Evolutionary conservation across 2,329 filamentous ascomycete genomes (phyloP), one percentile per base, ranked within the genome.

Genomic region (Monosporascus sp.): DNA sequence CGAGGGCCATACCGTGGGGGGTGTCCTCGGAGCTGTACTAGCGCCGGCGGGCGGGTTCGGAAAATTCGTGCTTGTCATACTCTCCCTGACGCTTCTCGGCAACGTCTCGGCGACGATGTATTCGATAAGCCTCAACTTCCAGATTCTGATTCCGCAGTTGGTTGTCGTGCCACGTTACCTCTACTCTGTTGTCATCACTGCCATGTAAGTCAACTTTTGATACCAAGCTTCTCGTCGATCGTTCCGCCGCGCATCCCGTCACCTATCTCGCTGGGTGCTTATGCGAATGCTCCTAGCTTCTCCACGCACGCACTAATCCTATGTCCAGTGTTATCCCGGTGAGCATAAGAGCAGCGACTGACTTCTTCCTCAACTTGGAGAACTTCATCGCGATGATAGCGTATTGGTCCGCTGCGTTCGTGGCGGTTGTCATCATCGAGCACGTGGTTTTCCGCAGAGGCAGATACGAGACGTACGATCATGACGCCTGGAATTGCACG

Each of bases 111-210:
- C 77, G 17, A 82, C 80, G 17, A 78, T 81, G 68, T 86, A 86
- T 70, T 78, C 79, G 60, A 76, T 85, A 58, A 81, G 81, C 3
- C 74, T 86, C 57, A 85, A 85, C 72, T 81, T 85, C 66, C 83
- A 86, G 67, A 81, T 83, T 58, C 68, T 86, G 20, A 66, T 82
- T 5, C 82, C 83, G 0, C 75, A 74, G 54, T 74, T 85, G 31
- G 71, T 78, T 52, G 72, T 74, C 44, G 72, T 85, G 3, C 83
- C 80, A 5, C 79, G 83, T 5, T 76, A 80, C 55, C 60, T 82
- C 49, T 85, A 83, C 60, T 75, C 81, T 37, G 62, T 86, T 46
- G 66, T 83, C 52, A 76, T 81, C 43, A 80, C 82, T 2, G 78
- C 75, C 37, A 74, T 86, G 43, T 46, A 25, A 37, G 47, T 38